Evolutionary conservation across 306 rosid species (phyloP).

Genomic region (Lathyrus tuberosus): DNA sequence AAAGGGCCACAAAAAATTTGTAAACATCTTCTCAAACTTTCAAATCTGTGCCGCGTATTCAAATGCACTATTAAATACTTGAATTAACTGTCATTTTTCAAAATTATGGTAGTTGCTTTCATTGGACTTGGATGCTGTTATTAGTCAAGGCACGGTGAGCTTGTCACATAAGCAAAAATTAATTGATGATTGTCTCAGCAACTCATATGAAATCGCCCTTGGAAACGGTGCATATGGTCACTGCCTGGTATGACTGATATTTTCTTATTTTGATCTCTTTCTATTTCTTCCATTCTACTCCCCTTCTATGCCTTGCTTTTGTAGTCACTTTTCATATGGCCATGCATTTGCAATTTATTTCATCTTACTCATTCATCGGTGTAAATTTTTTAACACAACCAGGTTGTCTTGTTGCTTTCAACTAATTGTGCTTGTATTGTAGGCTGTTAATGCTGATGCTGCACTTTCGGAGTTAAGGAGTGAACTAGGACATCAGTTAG

Average conservation of each 20-base stretch:
- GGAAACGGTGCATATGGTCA: conserved; percentile 69
- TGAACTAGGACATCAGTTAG: conserved; percentile 86
- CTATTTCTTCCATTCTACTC: background rate
- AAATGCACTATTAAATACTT: conserved; percentile 2
- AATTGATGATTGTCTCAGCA: conserved; percentile 60
- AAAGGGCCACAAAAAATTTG: background rate
- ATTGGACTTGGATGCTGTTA: conserved; percentile 64
- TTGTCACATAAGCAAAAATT: conserved; percentile 65
- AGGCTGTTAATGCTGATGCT: conserved; percentile 81
- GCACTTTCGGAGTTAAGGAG: conserved; percentile 70
- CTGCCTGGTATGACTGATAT: conserved; percentile 66
- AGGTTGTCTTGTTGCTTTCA: conserved; percentile 3
- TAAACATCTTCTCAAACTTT: background rate
- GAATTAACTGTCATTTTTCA: conserved; percentile 22
- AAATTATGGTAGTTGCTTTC: conserved; percentile 64
- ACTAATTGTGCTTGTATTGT: conserved; percentile 43
- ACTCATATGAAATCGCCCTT: conserved; percentile 65
- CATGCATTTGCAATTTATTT: background rate
- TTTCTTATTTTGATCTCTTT: conserved; percentile 4
- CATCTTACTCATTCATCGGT: background rate
- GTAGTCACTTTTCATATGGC: background rate
- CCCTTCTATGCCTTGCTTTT: conserved; percentile 21
- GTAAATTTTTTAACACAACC: no score
- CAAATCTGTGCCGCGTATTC: background rate
- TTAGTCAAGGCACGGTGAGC: conserved; percentile 63